Conservation (phyloP, 352 stramenopile genomes). For the Poterioochromonas sp. region DNA sequence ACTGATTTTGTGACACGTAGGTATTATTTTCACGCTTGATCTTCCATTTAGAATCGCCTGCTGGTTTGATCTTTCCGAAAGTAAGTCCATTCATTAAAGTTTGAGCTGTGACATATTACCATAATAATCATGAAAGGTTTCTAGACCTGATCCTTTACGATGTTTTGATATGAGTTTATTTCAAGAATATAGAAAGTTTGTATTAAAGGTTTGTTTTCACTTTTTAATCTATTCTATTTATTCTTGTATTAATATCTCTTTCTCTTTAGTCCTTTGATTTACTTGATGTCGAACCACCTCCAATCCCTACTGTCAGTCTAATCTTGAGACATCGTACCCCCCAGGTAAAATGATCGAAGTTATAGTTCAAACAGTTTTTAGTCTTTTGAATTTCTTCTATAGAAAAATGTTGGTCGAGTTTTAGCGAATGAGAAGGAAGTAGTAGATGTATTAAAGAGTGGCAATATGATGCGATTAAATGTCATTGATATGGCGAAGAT, state of each 20-base stretch:
- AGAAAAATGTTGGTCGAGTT: conserved; percentile 36
- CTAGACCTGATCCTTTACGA: conserved; percentile 18
- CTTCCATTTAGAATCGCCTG: conserved; percentile 43
- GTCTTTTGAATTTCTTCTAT: not conserved
- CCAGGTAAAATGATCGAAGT: not conserved
- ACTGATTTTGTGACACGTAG: not conserved
- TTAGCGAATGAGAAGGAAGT: conserved; percentile 36
- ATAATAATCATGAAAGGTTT: not conserved
- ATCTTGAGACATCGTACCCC: conserved; percentile 27
- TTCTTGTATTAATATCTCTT: not conserved
- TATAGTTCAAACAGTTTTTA: not conserved
- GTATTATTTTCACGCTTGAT: conserved; percentile 36
- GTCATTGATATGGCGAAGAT: conserved; percentile 39
- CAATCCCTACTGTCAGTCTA: conserved; percentile 33
- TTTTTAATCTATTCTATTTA: too few species aligned
- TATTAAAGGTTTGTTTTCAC: conserved; percentile 1
- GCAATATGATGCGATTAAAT: conserved; percentile 36
- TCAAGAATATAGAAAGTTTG: conserved; percentile 12
- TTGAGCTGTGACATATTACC: not conserved
- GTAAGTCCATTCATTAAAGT: not conserved
- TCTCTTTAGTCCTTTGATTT: conserved; percentile 32
- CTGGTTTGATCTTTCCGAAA: conserved; percentile 43
- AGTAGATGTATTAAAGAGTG: conserved; percentile 13
- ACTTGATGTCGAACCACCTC: conserved; percentile 28
- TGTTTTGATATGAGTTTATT: conserved; percentile 8